Conservation (phyloP, 2,329 filamentous ascomycete genomes). For the Intubia oerlemansii region DNA sequence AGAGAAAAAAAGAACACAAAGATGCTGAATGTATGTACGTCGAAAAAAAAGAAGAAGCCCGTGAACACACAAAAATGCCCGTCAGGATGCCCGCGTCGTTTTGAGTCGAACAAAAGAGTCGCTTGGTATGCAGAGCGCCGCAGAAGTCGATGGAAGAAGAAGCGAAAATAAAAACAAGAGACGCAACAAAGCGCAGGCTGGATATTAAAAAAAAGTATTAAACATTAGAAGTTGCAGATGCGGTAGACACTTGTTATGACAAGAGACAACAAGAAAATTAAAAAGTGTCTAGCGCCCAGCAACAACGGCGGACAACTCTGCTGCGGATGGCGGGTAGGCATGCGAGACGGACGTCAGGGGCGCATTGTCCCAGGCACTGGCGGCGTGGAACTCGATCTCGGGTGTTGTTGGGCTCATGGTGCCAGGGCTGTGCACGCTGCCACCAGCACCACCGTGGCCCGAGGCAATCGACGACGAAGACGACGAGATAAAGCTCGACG, state of each 20-base stretch:
- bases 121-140: no score
- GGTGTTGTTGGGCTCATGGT: slow-evolving; percentile 27
- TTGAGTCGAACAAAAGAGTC: no score
- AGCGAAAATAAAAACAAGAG: background rate
- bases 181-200: background rate
- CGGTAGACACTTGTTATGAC: no score
- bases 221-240: no score
- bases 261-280: no score
- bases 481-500: slow-evolving; percentile 40
- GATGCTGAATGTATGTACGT: background rate
- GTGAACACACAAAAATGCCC: background rate
- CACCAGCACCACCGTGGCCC: no score
- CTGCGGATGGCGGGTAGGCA: no score
- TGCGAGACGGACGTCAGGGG: no score
- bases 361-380: slow-evolving; percentile 19
- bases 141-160: background rate
- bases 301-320: no score
- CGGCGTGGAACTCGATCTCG: slow-evolving; percentile 17
- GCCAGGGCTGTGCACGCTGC: slow-evolving; percentile 24
- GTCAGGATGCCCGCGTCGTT: no score
- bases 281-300: no score
- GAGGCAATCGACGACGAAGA: slow-evolving; percentile 2
- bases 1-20: no score
- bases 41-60: background rate
- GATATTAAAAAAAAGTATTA: slow-evolving; percentile 1